Conservation (phyloP, 768 basidiomycete genomes). For the Flagelloscypha sp. region DNA sequence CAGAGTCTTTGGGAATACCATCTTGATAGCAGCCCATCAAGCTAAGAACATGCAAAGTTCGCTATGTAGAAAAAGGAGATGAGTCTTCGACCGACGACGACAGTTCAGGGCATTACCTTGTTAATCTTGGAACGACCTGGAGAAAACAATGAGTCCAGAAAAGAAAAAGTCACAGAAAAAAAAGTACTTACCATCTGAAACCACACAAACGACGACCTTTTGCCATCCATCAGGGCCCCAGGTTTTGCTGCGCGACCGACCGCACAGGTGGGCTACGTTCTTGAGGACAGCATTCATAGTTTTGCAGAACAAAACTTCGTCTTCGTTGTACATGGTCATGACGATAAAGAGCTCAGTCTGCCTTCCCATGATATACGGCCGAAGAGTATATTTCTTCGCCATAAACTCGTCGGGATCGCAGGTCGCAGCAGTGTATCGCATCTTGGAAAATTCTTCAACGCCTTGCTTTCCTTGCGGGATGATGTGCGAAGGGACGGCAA, state of each 20-base stretch:
- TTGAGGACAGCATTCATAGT: constrained; percentile 90
- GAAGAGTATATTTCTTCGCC: constrained; percentile 64
- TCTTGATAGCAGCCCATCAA: constrained; percentile 86
- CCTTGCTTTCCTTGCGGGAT: constrained; percentile 55
- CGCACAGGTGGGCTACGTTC: constrained; percentile 75
- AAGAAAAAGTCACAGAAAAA: too few relatives aligned
- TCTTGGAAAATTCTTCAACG: constrained; percentile 70
- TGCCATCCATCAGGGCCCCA: constrained; percentile 91
- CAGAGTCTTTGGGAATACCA: constrained; percentile 82
- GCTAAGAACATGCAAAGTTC: constrained; percentile 82
- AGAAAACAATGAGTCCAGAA: too few relatives aligned
- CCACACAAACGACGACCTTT: constrained; percentile 83
- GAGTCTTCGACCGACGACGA: too few relatives aligned
- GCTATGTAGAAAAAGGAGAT: too few relatives aligned
- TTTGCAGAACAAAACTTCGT: constrained; percentile 65
- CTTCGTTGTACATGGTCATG: constrained; percentile 96
- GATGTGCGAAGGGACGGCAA: constrained; percentile 72
- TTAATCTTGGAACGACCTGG: constrained; percentile 79
- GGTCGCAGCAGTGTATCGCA: constrained; percentile 84
- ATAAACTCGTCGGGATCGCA: constrained; percentile 89
- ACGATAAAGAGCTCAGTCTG: constrained; percentile 91
- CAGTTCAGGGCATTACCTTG: too few relatives aligned
- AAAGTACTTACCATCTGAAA: constrained; percentile 87
- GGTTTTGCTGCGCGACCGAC: constrained; percentile 59
- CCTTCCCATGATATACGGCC: constrained; percentile 71